Percentiles rank a stretch among this genome's conserved stretches.
Evolutionary conservation across 176 grass and related monocot genomes (phyloP).

Genomic region (Leersia perrieri): DNA sequence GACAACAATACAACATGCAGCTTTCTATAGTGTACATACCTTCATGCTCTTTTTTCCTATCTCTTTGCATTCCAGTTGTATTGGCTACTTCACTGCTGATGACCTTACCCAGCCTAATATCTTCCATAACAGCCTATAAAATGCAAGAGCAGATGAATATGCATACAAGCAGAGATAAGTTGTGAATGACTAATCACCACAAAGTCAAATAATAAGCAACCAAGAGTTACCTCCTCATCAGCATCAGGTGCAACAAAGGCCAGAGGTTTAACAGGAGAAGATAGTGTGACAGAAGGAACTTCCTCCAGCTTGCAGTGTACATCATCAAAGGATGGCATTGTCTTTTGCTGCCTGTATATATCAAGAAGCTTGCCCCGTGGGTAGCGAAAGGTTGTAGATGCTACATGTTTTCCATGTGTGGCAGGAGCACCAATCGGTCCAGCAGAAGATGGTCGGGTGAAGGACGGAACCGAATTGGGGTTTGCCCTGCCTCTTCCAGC

Average conservation of each 20-base stretch:
- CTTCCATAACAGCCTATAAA: constrained; percentile 67
- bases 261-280: constrained; percentile 59
- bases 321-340: constrained; percentile 37
- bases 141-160: constrained; percentile 15
- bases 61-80: constrained; percentile 34
- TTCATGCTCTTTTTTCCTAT: constrained; percentile 35
- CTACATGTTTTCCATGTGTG: constrained; percentile 34
- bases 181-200: not conserved
- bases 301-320: constrained; percentile 46
- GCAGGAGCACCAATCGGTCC: constrained; percentile 68
- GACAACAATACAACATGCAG: not conserved
- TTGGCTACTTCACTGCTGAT: constrained; percentile 45
- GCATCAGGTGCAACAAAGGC: constrained; percentile 71
- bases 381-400: constrained; percentile 57
- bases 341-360: constrained; percentile 81
- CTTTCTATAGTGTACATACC: constrained; percentile 29
- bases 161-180: not conserved
- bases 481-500: constrained; percentile 83
- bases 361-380: constrained; percentile 96
- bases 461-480: constrained; percentile 38
- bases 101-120: constrained; percentile 83
- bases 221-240: constrained; percentile 70
- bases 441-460: constrained; percentile 42
- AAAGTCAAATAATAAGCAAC: not conserved
- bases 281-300: constrained; percentile 67